Base-by-base conservation (phyloP, 176 grass and related monocot species). In the Triticum monococcum region DNA sequence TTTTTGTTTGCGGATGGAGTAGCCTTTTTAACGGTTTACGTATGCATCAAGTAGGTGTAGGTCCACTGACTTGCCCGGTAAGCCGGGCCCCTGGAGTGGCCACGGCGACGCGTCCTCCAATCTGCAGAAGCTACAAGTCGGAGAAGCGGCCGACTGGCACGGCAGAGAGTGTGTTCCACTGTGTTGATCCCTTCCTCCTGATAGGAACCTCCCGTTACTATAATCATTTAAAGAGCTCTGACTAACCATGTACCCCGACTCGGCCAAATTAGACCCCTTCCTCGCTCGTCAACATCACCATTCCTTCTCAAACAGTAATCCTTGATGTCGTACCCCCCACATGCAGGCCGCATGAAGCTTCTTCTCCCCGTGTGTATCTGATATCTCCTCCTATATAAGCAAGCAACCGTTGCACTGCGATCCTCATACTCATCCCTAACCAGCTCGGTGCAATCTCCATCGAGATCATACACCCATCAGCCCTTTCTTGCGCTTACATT, bases 221-320 rank as follows among this genome's bases (percentile, higher is more conserved):
- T 23, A 60, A n/a, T 37, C 32, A 36, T 4, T 17, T 62, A 16
- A 79, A 25, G 76, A 79, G 32, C 54, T 38, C 12, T 38, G 76
- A 16, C 76, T 79, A 23, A 35, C 54, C 1, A 25, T 59, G 22
- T 0, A 38, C 14, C 5, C 31, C 6, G 54, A 79, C 76, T 22
- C 54, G 37, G 76, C 76, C 31, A 59, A 60, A 9, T 78, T 79
- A 79, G 76, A 79, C 54, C 54, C 22, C 54, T 16, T 79, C 76
- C 8, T 36, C 0, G 2, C 32, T 79, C 32, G 32, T 61, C 76
- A 79, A 61, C 54, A 61, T 79, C 76, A 62, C 76, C 7, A 23
- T 38, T 16, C 54, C 75, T 8, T 73, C 70, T 43, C 11, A 72
- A 25, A 25, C 22, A 45, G 37, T 57, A 57, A 57, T 22, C 54